A percentile compares a stretch with the other conserved stretches of the same genome.
Evolutionary conservation across 2,329 filamentous ascomycete genomes (phyloP).

Genomic region (Penicillium sumatraense): DNA sequence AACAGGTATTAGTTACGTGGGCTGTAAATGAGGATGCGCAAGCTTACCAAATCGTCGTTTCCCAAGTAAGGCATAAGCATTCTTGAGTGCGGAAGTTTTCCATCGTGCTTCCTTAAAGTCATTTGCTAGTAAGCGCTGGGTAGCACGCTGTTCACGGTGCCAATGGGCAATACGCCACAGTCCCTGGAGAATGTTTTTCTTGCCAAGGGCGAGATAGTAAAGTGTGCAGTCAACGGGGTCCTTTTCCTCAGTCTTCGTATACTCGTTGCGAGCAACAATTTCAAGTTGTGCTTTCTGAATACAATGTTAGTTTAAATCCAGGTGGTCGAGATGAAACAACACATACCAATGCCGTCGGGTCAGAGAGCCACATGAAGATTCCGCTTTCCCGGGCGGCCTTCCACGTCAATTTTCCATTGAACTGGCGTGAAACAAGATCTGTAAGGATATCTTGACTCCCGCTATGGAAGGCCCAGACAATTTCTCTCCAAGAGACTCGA

Average conservation of each 20-base stretch:
- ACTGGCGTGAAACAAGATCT: constrained; percentile 80
- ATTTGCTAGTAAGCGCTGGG: constrained; percentile 79
- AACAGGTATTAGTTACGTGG: constrained; percentile 3
- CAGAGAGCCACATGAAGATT: constrained; percentile 92
- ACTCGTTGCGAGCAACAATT: constrained; percentile 88
- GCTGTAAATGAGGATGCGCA: neutral
- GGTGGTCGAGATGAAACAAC: neutral
- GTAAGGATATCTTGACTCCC: constrained; percentile 81
- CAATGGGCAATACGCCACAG: constrained; percentile 94
- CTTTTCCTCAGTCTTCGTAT: constrained; percentile 82
- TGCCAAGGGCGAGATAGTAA: constrained; percentile 86
- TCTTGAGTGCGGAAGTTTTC: constrained; percentile 89
- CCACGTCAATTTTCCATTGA: constrained; percentile 81
- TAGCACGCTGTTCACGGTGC: constrained; percentile 83
- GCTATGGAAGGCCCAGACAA: constrained; percentile 51
- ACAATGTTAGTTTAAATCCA: neutral
- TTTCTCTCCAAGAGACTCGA: constrained; percentile 59
- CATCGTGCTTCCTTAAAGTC: constrained; percentile 88
- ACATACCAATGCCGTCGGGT: constrained; percentile 74
- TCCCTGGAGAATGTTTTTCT: constrained; percentile 87
- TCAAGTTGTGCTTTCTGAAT: constrained; percentile 78
- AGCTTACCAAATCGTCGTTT: constrained; percentile 79
- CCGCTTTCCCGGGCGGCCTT: constrained; percentile 82
- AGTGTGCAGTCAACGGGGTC: constrained; percentile 90
- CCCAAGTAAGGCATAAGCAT: constrained; percentile 92